Evolutionary conservation across 78 protist genomes (phyloP).

Genomic region (Kipferlia bialata): DNA sequence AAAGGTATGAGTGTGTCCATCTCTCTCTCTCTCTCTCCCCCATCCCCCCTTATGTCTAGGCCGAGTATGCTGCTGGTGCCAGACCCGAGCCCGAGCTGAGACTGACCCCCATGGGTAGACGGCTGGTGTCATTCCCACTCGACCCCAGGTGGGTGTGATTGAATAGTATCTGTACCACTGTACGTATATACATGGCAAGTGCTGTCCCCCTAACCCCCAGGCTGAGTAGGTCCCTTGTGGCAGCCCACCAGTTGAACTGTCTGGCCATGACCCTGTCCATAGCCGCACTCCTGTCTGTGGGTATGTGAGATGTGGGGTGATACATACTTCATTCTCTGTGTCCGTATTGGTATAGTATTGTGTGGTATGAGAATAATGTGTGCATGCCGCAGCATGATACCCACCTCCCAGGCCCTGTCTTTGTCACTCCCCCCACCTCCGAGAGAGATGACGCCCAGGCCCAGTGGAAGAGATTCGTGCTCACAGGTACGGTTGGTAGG

Average conservation of each 20-base stretch:
- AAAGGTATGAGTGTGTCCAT: too few species aligned
- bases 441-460: neutral
- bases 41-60: too few species aligned
- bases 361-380: too few species aligned
- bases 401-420: neutral
- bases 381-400: neutral
- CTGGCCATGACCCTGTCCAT: neutral
- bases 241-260: slow-evolving; percentile 8
- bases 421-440: neutral
- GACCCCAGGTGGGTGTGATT: too few species aligned
- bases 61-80: too few species aligned
- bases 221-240: neutral
- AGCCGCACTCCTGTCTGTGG: neutral
- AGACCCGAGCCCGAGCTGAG: neutral
- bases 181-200: too few species aligned
- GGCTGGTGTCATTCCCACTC: neutral
- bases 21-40: too few species aligned
- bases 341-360: too few species aligned
- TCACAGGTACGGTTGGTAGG: neutral
- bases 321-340: too few species aligned
- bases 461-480: neutral
- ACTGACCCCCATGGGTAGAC: neutral
- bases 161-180: too few species aligned
- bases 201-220: neutral
- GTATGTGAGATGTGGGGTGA: too few species aligned